These are phyloP conservation scores for Solanum pinnatisectum DNA, from an alignment of 257 asterid species.

Conservation along the genomic window DNA sequence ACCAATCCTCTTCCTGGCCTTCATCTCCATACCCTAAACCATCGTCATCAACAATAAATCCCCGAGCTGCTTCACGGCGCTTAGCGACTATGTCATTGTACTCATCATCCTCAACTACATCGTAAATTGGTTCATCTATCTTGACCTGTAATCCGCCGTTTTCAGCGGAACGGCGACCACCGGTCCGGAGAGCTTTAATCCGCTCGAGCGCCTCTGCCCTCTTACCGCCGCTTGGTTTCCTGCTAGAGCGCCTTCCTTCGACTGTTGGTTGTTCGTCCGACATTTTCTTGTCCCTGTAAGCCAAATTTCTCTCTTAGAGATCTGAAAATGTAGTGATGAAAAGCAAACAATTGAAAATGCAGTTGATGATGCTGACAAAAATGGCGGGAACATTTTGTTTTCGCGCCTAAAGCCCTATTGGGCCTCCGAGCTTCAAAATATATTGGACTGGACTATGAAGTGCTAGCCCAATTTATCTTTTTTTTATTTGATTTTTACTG, in stretches of 20 bases:
- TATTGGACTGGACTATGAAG: background rate
- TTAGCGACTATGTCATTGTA: constrained; percentile 72
- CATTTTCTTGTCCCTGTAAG: constrained; percentile 16
- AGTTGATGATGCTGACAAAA: background rate
- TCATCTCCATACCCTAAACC: constrained; percentile 91
- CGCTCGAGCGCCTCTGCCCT: constrained; percentile 65
- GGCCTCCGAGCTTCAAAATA: background rate
- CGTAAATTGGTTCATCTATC: constrained; percentile 75
- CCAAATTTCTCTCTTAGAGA: background rate
- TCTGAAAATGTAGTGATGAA: background rate
- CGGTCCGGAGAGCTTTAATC: constrained; percentile 55
- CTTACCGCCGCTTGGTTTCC: constrained; percentile 28
- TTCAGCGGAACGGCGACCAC: constrained; percentile 52
- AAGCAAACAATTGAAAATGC: background rate
- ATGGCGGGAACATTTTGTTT: constrained; percentile 17
- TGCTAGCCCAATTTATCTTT: background rate
- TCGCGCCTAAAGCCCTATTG: constrained; percentile 15
- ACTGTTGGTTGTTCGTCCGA: constrained; percentile 53
- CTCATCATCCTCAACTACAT: constrained; percentile 75
- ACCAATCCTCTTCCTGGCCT: constrained; percentile 97
- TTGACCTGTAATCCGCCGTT: constrained; percentile 48
- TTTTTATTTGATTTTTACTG: no score
- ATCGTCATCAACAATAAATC: constrained; percentile 76
- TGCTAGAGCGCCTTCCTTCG: constrained; percentile 51
- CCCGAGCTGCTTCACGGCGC: constrained; percentile 67